These are phyloP conservation scores for Corylus avellana DNA, from an alignment of 306 rosid species.

Conservation along the genomic window DNA sequence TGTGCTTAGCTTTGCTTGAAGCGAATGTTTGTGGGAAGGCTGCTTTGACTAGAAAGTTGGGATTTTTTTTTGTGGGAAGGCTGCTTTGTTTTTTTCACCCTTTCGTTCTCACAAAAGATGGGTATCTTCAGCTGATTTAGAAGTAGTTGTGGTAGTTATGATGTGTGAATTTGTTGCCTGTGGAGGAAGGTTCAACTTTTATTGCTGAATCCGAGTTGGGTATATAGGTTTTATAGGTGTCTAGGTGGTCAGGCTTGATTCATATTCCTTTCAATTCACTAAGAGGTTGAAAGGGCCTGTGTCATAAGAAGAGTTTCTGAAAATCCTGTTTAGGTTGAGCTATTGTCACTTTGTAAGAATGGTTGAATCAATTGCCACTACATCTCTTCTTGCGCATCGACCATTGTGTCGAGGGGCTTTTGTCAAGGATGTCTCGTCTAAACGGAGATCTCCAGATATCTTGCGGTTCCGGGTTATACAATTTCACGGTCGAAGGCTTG, in stretches of 20 bases:
- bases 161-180: not conserved
- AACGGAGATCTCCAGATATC: conserved; percentile 43
- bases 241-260: conserved; percentile 10
- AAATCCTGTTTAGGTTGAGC: conserved; percentile 30
- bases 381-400: conserved; percentile 68
- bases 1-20: conserved; percentile 36
- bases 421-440: conserved; percentile 43
- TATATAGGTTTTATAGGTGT: conserved; percentile 2
- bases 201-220: conserved; percentile 14
- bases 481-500: conserved; percentile 53
- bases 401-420: conserved; percentile 57
- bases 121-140: conserved; percentile 6
- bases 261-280: not conserved
- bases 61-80: conserved; percentile 14
- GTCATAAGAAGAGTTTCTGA: conserved; percentile 1
- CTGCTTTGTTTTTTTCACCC: conserved; percentile 20
- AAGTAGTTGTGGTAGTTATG: not conserved
- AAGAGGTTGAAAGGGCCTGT: conserved; percentile 26
- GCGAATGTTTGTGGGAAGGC: conserved; percentile 23
- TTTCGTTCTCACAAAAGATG: not conserved
- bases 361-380: conserved; percentile 88
- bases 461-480: conserved; percentile 41
- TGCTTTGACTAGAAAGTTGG: conserved; percentile 23
- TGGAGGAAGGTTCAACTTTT: conserved; percentile 15
- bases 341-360: conserved; percentile 26